Evolutionary conservation across 1,284 basidiomycete genomes (phyloP).

Genomic region (Ceratobasidium sp.): DNA sequence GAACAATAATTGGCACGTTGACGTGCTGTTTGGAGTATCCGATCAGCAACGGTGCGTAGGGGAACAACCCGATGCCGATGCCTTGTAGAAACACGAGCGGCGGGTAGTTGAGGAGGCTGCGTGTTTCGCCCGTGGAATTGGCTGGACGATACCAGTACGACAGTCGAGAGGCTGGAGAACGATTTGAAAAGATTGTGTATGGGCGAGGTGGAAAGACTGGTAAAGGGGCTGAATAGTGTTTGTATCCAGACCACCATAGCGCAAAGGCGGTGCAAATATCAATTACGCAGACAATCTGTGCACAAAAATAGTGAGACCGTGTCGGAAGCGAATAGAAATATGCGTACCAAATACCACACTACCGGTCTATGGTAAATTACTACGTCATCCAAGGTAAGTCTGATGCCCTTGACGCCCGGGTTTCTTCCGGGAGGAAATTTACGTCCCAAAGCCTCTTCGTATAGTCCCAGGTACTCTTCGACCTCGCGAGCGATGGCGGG

Average conservation of each 20-base stretch:
- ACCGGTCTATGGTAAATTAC: conserved; percentile 61
- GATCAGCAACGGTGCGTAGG: conserved; percentile 59
- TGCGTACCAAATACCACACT: conserved; percentile 65
- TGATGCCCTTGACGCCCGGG: conserved; percentile 55
- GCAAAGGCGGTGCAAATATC: conserved; percentile 56
- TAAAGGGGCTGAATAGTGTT: conserved; percentile 56
- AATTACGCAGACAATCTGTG: conserved; percentile 60
- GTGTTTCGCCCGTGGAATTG: not conserved
- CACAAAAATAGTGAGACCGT: not conserved
- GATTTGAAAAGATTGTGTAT: conserved; percentile 54
- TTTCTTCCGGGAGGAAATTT: conserved; percentile 53
- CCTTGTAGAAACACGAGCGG: conserved; percentile 70
- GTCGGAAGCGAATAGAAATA: not conserved
- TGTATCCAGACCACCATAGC: conserved; percentile 57
- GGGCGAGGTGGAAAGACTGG: conserved; percentile 62
- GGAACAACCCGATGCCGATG: conserved; percentile 68
- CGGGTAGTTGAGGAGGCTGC: conserved; percentile 50
- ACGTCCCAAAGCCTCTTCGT: conserved; percentile 52
- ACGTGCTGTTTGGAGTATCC: conserved; percentile 54
- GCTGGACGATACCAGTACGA: conserved; percentile 69
- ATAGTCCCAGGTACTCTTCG: conserved; percentile 53
- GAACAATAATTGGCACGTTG: conserved; percentile 61
- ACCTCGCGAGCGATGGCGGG: conserved; percentile 59
- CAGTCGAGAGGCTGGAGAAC: conserved; percentile 52
- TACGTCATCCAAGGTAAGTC: conserved; percentile 63